phyloP scores from a whole-genome alignment of 495 filamentous ascomycete species.

The Bacidia rubella region DNA sequence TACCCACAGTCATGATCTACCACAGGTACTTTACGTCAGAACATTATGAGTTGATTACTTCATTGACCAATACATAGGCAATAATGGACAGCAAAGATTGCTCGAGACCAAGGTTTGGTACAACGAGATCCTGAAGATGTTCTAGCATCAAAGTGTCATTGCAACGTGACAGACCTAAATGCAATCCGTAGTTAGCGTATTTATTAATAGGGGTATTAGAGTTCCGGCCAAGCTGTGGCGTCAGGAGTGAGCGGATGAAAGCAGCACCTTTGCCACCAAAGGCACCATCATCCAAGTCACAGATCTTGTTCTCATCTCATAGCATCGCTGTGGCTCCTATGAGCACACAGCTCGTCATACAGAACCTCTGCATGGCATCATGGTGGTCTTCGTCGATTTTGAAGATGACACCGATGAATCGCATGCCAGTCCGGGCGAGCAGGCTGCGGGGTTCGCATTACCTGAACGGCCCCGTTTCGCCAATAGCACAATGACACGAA shows the following conservation, averaged over 20 bases:
- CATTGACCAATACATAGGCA: too few relatives aligned
- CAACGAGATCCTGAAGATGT: too few relatives aligned
- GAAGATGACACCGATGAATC: slow-evolving; percentile 40
- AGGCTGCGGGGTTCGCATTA: slow-evolving; percentile 15
- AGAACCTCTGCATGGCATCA: slow-evolving; percentile 23
- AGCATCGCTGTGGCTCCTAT: slow-evolving; percentile 15
- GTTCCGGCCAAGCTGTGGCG: slow-evolving; percentile 1
- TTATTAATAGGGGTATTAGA: too few relatives aligned
- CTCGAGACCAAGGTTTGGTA: too few relatives aligned
- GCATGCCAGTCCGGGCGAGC: slow-evolving; percentile 22
- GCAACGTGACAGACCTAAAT: too few relatives aligned
- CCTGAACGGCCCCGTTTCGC: not conserved
- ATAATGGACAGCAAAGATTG: too few relatives aligned
- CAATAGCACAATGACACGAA: not conserved
- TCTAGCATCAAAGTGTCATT: too few relatives aligned
- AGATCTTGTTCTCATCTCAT: not conserved
- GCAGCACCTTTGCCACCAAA: too few relatives aligned
- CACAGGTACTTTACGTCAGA: too few relatives aligned
- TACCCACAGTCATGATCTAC: too few relatives aligned
- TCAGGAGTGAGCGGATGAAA: not conserved
- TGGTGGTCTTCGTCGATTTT: slow-evolving; percentile 55
- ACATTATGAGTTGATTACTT: too few relatives aligned
- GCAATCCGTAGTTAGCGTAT: too few relatives aligned
- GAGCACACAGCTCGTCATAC: slow-evolving; percentile 14
- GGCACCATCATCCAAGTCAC: not conserved